Conservation (phyloP, 164 flowering plant genomes). For the Tetracentron sinense region DNA sequence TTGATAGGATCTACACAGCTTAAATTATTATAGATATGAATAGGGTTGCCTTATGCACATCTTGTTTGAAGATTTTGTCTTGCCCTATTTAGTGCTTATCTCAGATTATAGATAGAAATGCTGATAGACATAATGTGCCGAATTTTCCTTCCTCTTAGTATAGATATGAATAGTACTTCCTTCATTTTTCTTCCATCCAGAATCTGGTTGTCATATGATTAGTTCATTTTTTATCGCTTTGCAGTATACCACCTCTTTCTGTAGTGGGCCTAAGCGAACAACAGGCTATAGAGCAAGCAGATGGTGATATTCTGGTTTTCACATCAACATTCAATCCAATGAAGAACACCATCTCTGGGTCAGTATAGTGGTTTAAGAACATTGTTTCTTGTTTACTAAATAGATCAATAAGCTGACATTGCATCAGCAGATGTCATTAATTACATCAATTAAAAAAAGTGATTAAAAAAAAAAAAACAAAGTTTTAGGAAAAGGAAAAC, state of each 20-base stretch:
- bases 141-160: no score
- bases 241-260: conserved; percentile 96
- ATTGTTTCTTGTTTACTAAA: background rate
- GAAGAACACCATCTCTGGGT: conserved; percentile 97
- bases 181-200: background rate
- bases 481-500: background rate
- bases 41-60: no score
- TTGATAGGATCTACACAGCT: no score
- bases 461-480: no score
- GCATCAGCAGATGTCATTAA: no score
- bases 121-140: no score
- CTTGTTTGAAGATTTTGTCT: no score
- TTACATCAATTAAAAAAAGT: background rate
- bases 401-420: no score
- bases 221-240: conserved; percentile 18
- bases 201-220: background rate
- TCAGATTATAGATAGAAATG: no score
- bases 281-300: conserved; percentile 73
- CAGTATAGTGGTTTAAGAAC: conserved; percentile 10
- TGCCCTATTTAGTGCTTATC: no score
- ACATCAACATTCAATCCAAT: conserved; percentile 94
- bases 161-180: no score
- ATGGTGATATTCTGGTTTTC: conserved; percentile 70
- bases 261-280: conserved; percentile 93
- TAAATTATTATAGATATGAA: no score